A percentile compares a stretch with the other conserved stretches of the same genome.
These are phyloP conservation scores for Calamus simplicifolius DNA, from an alignment of 176 grass and related monocot genomes.

Conservation along the genomic window DNA sequence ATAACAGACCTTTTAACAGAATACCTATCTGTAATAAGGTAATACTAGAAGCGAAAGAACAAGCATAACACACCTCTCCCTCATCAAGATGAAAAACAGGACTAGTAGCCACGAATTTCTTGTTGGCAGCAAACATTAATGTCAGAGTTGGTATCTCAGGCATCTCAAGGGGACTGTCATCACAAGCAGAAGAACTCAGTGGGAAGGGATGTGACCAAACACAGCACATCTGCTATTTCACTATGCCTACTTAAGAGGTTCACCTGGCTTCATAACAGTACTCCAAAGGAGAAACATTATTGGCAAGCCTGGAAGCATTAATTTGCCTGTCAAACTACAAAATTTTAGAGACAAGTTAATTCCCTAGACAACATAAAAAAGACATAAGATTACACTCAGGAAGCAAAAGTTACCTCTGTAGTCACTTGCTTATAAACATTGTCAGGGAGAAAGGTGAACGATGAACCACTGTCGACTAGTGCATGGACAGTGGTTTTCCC, in stretches of 20 bases:
- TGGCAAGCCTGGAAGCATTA: slow-evolving; percentile 44
- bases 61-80: slow-evolving; percentile 36
- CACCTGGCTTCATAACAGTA: slow-evolving; percentile 82
- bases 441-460: slow-evolving; percentile 71
- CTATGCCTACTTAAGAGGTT: slow-evolving; percentile 23
- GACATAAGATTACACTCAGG: background rate
- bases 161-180: slow-evolving; percentile 56
- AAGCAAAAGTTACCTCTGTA: slow-evolving; percentile 42
- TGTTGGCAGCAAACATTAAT: slow-evolving; percentile 55
- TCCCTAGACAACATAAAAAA: background rate
- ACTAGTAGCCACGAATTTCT: slow-evolving; percentile 68
- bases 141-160: slow-evolving; percentile 57
- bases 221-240: slow-evolving; percentile 11
- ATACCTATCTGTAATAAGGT: no score
- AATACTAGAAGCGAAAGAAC: no score
- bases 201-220: slow-evolving; percentile 5
- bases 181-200: slow-evolving; percentile 22
- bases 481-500: slow-evolving; percentile 51
- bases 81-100: slow-evolving; percentile 38
- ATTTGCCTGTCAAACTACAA: slow-evolving; percentile 85
- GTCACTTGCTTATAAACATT: slow-evolving; percentile 63
- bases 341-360: slow-evolving; percentile 28
- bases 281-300: slow-evolving; percentile 37
- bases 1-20: no score
- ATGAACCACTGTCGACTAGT: slow-evolving; percentile 84